phyloP scores from a whole-genome alignment of 257 asterid genomes.

The Knoxia roxburghii region DNA sequence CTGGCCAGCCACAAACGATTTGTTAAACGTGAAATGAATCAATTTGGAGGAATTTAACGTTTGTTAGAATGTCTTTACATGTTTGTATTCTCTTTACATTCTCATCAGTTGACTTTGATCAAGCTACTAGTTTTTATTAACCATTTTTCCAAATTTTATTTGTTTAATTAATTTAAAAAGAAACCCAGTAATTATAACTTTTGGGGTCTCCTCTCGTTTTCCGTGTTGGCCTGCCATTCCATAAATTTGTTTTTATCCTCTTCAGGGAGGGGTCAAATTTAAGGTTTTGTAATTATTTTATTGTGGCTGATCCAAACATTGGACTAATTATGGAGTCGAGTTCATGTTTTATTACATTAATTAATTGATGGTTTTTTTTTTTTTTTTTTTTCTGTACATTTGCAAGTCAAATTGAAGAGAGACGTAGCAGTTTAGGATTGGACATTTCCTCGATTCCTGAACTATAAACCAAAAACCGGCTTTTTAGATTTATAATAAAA shows the following conservation, averaged over 20 bases:
- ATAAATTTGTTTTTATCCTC: constrained; percentile 9
- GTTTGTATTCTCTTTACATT: constrained; percentile 12
- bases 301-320: no score
- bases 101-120: constrained; percentile 17
- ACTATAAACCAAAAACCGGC: not conserved
- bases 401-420: not conserved
- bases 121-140: not conserved
- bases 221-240: constrained; percentile 16
- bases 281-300: not conserved
- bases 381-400: no score
- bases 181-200: no score
- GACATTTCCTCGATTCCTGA: not conserved
- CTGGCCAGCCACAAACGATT: constrained; percentile 15
- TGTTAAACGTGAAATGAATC: no score
- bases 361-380: no score
- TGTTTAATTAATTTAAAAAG: no score
- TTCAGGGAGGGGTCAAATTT: constrained; percentile 13
- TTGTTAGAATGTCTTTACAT: constrained; percentile 11
- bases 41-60: no score
- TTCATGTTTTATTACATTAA: no score
- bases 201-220: constrained; percentile 13
- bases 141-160: not conserved
- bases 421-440: not conserved
- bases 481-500: no score
- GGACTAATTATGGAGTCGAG: no score